Evolutionary conservation across 805 yeast genomes (phyloP).

Genomic region (Metschnikowia proteae): DNA sequence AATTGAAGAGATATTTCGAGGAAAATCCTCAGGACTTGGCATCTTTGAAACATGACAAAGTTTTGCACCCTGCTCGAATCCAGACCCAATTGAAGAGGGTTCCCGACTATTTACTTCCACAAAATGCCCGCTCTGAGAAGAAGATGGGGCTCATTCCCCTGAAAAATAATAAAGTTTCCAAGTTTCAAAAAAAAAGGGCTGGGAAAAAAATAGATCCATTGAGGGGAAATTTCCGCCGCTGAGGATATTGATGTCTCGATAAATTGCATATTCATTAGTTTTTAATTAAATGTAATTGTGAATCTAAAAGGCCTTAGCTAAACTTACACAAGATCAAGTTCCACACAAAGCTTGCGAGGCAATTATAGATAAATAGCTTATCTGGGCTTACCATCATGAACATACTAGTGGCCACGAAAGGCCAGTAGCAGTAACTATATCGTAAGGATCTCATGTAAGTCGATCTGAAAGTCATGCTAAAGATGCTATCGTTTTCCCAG

Average conservation of each 20-base stretch:
- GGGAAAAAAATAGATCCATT: slow-evolving; percentile 60
- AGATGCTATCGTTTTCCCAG: slow-evolving; percentile 50
- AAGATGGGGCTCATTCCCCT: slow-evolving; percentile 74
- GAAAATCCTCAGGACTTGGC: slow-evolving; percentile 94
- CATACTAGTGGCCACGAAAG: slow-evolving; percentile 48
- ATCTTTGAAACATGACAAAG: slow-evolving; percentile 87
- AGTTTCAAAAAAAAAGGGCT: slow-evolving; percentile 37
- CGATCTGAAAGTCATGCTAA: slow-evolving; percentile 14
- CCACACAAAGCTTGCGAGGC: slow-evolving; percentile 55
- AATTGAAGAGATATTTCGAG: slow-evolving; percentile 89
- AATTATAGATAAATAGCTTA: slow-evolving; percentile 56
- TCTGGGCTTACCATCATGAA: slow-evolving; percentile 47
- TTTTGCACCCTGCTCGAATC: slow-evolving; percentile 73
- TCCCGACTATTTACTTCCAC: slow-evolving; percentile 88
- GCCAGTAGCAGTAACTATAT: slow-evolving; percentile 57
- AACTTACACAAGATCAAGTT: slow-evolving; percentile 40
- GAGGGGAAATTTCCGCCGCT: slow-evolving; percentile 35
- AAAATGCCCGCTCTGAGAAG: slow-evolving; percentile 57
- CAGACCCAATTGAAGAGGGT: slow-evolving; percentile 87
- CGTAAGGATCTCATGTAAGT: slow-evolving; percentile 47
- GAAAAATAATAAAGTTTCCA: slow-evolving; percentile 47
- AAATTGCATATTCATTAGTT: slow-evolving; percentile 19
- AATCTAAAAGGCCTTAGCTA: not conserved
- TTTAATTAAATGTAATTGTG: not conserved
- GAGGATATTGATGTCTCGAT: not conserved